Evolutionary conservation across 352 stramenopile species (phyloP), one percentile per base, ranked within the genome.

Genomic region (Peronospora tabacina): DNA sequence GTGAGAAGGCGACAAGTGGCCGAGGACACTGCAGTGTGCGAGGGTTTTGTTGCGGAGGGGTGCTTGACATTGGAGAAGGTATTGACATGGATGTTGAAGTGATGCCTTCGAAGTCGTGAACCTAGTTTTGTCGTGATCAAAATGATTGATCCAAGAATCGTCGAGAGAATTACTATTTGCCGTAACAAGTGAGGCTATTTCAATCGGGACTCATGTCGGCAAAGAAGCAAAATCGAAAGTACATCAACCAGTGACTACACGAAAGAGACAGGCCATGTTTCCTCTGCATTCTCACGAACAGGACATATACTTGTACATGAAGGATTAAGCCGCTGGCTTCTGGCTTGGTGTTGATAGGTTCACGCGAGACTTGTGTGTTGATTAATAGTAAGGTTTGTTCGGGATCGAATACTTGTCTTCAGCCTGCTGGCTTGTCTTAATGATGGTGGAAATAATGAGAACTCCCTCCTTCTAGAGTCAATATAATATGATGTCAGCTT

Each of bases 1-100:
- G 38, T 56, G 49, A 45, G 49, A 49, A 8, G 44, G 34, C 13
- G 13, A 37, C n/a, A 5, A 36, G 30, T 32, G 10, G 17, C 17
- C 9, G 41, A 47, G 28, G 7, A 32, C 28, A 32, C 28, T 32
- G 22, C 28, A 12, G 28, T 12, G 7, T 32, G 28, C 28, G 7
- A 12, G 28, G 28, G 1, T 32, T 2, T 32, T 32, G 28, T 12
- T 32, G 7, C 28, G 5, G 28, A 32, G 7, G 28, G 28, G 28
- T 30, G 10, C 12, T 32, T 9, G 28, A 12, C 28, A 12, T 32
- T 32, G 28, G 10, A 1, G 11, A 12, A 12, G 7, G 28, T 32
- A 32, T 32, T 32, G 28, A 12, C 28, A 32, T 32, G 28, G 28
- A 9, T 32, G 26, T 32, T 32, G 28, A 32, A 32, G 28, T 32